A percentile compares a stretch with the other conserved stretches of the same genome.
phyloP scores from a whole-genome alignment of 2,329 filamentous ascomycete genomes.

The Penicillium sp. region DNA sequence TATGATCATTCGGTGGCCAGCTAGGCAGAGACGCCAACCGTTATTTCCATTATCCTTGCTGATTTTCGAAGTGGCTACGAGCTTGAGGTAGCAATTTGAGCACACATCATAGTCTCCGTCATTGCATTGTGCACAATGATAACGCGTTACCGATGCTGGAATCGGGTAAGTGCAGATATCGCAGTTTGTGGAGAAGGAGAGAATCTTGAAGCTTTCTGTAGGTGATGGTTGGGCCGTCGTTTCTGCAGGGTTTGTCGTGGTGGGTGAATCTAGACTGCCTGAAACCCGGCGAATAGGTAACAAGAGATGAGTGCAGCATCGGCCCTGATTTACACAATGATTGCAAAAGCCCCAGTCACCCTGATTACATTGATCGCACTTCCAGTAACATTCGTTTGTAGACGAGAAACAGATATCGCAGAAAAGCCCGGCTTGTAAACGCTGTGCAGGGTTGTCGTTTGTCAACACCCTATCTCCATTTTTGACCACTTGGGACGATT shows the following conservation, averaged over 20 bases:
- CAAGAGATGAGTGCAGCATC: conserved; percentile 79
- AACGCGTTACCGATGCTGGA: conserved; percentile 68
- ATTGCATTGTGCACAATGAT: conserved; percentile 79
- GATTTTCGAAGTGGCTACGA: conserved; percentile 68
- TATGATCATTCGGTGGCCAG: conserved; percentile 82
- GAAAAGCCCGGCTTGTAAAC: conserved; percentile 80
- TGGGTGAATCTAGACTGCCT: conserved; percentile 12
- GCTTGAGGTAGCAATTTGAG: conserved; percentile 71
- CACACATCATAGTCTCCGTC: conserved; percentile 90
- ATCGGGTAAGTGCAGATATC: conserved; percentile 78
- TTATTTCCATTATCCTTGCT: conserved; percentile 73
- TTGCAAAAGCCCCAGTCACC: conserved; percentile 97
- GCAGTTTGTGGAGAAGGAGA: conserved; percentile 76
- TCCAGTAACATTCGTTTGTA: conserved; percentile 87
- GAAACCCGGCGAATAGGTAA: conserved; percentile 71
- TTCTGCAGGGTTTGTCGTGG: conserved; percentile 18
- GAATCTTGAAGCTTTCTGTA: conserved; percentile 63
- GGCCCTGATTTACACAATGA: conserved; percentile 79
- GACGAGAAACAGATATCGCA: conserved; percentile 75
- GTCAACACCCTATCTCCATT: conserved; percentile 57
- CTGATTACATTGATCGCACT: conserved; percentile 83
- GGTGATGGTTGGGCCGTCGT: conserved; percentile 30
- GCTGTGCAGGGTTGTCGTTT: conserved; percentile 67
- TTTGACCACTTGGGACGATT: conserved; percentile 30
- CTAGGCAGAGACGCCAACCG: conserved; percentile 82